Evolutionary conservation across 2,329 filamentous ascomycete species (phyloP).

Genomic region (Teratosphaeria nubilosa): DNA sequence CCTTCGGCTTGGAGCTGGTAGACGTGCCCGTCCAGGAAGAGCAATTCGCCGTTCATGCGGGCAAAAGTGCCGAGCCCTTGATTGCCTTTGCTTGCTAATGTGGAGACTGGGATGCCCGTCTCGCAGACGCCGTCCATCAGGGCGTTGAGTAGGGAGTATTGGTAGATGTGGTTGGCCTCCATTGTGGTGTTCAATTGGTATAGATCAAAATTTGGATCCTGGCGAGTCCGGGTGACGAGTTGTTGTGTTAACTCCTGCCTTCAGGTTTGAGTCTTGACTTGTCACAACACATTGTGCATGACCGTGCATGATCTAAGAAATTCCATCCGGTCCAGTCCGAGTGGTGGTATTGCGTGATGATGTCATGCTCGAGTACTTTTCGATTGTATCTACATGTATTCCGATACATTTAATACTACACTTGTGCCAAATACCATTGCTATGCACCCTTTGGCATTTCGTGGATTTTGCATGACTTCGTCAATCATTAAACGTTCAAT

Average conservation of each 20-base stretch:
- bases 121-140: slow-evolving; percentile 38
- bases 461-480: neutral
- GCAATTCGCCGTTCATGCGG: slow-evolving; percentile 34
- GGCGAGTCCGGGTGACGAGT: neutral
- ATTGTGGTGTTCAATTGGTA: slow-evolving; percentile 9
- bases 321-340: neutral
- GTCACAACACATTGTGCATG: neutral
- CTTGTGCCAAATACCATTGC: neutral
- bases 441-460: neutral
- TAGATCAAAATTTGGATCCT: neutral
- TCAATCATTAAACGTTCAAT: neutral
- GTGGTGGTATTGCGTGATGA: neutral
- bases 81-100: slow-evolving; percentile 38
- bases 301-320: neutral
- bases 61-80: slow-evolving; percentile 41
- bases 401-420: too few species aligned
- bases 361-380: neutral
- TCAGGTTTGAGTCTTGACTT: neutral
- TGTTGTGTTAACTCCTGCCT: neutral
- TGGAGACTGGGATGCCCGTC: slow-evolving; percentile 37
- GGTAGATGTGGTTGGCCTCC: slow-evolving; percentile 33
- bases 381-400: neutral
- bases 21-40: slow-evolving; percentile 32
- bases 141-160: slow-evolving; percentile 35
- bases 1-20: slow-evolving; percentile 34